Evolutionary conservation across 106 monocot species (phyloP), one percentile per base, ranked within the genome.

Genomic region (Dioscorea alata): DNA sequence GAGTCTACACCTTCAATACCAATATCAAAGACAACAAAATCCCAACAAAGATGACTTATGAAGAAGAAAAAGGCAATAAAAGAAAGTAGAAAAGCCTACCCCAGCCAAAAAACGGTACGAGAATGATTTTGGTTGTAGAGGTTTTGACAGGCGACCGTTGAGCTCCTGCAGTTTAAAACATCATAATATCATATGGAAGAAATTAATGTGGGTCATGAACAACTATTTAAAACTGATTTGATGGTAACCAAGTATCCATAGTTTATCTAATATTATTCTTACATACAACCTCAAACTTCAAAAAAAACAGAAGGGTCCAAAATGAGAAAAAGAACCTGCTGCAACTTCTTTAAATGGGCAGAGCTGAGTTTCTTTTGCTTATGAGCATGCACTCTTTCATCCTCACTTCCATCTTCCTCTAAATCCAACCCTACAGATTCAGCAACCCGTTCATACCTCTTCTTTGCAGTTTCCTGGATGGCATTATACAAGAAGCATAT

Each of bases 21-120:
- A 6, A 8, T 10, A 6, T 5, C 0, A 42, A 42, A 42, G 42
- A 42, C 0, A 6, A 42, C 10, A 10, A 1, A 8, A 10, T 42
- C 42, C 42, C 42, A 42, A 42, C 42, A 42, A 6, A 42, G 42
- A 42, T 42, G 42, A 42, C 42, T 42, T 42, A 73, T 13, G 23
- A 52, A 69, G 1, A 17, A 18, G 52, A 31, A 20, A 59, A 23
- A 23, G 21, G 12, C 4, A 59, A 20, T 59, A 59, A 23, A 22
- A 59, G 19, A 59, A 22, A 12, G 28, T 49, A 16, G 58, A 60
- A 23, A 71, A 62, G 72, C 67, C 61, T 82, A 96, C 96, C 81
- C 89, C 96, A 73, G 91, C 88, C 42, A 91, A 84, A 82, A 81
- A 96, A 10, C 91, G 88, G 49, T 67, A 70, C 21, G 96, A 96